Base-by-base conservation (phyloP, 2,329 filamentous ascomycete genomes). In the Pseudogymnoascus sp. region DNA sequence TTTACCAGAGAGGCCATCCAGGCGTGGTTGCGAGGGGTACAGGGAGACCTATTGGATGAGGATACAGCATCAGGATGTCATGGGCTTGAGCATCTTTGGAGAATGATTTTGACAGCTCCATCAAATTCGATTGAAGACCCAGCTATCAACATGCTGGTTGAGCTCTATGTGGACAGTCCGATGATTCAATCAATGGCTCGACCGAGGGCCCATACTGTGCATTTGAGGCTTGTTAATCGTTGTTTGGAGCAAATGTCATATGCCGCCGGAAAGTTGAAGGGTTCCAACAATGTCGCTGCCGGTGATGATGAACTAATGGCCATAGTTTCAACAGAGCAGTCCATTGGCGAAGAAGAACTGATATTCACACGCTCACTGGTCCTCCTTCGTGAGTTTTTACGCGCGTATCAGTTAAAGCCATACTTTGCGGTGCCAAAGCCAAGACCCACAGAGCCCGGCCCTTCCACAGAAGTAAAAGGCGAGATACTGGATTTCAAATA, bases 41-140 rank as follows among this genome's bases (percentile, higher is more conserved):
- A 72, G 23, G 77, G 77, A 21, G 77, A 81, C 59, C 71, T 80
- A 18, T 74, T 85, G 21, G 80, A 84, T 63, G 81, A 84, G 53
- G 77, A 80, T 6, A 76, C 79, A n/a, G 75, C 79, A 9, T 72
- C 84, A 28, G 77, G 82, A 67, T 82, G 78, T 65, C 82, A 75
- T 67, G 84, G 77, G 25, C 79, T 83, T 46, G 89, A 95, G 68
- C 83, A 92, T 63, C 78, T 96, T n/a, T 96, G 93, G 93, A 84
- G 86, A 23, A 84, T 96, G 69, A 85, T 93, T 36, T 77, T 96
- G 62, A 87, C 84, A 14, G 86, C 89, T 1, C 84, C 86, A 4
- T 78, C 83, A 38, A 78, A 82, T 38, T 83, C 80, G 0, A 86
- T 96, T 59, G 90, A 90, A 67, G 80, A 82, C 18, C 77, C 80